Conservation (phyloP, 2,329 filamentous ascomycete species). For the Aureobasidium sp. region DNA sequence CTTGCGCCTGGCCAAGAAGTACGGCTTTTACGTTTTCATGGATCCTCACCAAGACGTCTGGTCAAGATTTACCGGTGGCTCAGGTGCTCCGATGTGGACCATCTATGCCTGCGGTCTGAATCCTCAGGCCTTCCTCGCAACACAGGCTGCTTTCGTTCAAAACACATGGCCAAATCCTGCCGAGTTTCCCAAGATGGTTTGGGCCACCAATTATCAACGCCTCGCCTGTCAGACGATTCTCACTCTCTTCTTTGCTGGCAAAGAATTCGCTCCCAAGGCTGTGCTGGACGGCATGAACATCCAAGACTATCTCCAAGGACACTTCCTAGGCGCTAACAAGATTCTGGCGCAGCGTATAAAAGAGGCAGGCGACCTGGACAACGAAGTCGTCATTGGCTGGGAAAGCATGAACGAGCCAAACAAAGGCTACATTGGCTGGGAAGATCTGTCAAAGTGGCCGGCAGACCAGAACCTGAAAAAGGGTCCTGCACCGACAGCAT, state of each 20-base stretch:
- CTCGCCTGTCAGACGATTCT: slow-evolving; percentile 86
- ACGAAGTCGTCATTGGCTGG: slow-evolving; percentile 87
- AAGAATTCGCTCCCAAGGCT: slow-evolving; percentile 89
- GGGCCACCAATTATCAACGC: slow-evolving; percentile 93
- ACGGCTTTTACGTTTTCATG: slow-evolving; percentile 96
- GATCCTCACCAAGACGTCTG: slow-evolving; percentile 99
- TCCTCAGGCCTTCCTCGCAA: slow-evolving; percentile 74
- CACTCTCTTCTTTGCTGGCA: slow-evolving; percentile 86
- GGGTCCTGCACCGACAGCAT: slow-evolving; percentile 85
- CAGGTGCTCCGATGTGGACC: slow-evolving; percentile 96
- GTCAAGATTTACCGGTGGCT: slow-evolving; percentile 90
- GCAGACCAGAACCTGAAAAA: slow-evolving; percentile 86
- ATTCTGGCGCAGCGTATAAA: slow-evolving; percentile 79
- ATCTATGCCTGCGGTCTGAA: slow-evolving; percentile 90
- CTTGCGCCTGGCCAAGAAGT: slow-evolving; percentile 74
- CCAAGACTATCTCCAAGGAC: slow-evolving; percentile 85
- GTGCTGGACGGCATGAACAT: slow-evolving; percentile 94
- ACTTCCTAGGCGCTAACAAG: slow-evolving; percentile 72
- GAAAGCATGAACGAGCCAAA: slow-evolving; percentile 96
- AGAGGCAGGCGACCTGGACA: slow-evolving; percentile 81
- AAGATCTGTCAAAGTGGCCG: slow-evolving; percentile 74
- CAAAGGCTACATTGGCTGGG: slow-evolving; percentile 74
- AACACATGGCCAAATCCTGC: slow-evolving; percentile 84
- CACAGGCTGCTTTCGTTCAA: slow-evolving; percentile 88
- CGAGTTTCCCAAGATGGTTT: slow-evolving; percentile 96